These are phyloP conservation scores for Xylogone sp. DNA, from an alignment of 2,329 filamentous ascomycete species.

Conservation along the genomic window DNA sequence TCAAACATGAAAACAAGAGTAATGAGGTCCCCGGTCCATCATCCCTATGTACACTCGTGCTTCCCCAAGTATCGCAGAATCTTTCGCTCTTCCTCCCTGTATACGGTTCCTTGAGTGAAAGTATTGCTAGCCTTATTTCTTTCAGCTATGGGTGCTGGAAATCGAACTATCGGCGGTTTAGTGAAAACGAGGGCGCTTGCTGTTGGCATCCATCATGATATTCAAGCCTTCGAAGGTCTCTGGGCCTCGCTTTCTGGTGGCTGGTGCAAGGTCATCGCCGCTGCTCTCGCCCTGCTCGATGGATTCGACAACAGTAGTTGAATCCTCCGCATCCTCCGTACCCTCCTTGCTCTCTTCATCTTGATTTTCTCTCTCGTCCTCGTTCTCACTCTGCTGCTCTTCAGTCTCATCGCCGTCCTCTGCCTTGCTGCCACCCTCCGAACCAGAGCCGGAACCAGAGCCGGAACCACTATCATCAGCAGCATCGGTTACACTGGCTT, in stretches of 20 bases:
- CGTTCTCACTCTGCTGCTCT: neutral
- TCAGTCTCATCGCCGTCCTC: conserved; percentile 1
- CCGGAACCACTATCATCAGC: too few species aligned
- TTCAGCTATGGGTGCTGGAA: too few species aligned
- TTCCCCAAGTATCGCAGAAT: too few species aligned
- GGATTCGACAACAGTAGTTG: neutral
- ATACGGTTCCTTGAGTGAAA: too few species aligned
- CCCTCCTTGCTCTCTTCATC: neutral
- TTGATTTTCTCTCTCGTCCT: conserved; percentile 3
- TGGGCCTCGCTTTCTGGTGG: neutral
- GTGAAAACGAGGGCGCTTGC: neutral
- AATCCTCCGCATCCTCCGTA: neutral
- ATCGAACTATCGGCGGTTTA: neutral
- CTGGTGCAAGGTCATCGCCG: neutral
- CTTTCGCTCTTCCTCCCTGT: too few species aligned
- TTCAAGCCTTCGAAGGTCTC: neutral
- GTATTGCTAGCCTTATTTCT: too few species aligned
- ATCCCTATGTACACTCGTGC: neutral
- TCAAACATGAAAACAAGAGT: neutral
- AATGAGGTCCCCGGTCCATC: neutral
- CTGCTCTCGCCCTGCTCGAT: neutral
- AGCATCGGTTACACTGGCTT: neutral
- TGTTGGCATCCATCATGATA: neutral
- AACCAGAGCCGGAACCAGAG: too few species aligned
- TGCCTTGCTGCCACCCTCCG: neutral